Conservation (phyloP, 139 green algal species). For the Chlorella sp. region DNA sequence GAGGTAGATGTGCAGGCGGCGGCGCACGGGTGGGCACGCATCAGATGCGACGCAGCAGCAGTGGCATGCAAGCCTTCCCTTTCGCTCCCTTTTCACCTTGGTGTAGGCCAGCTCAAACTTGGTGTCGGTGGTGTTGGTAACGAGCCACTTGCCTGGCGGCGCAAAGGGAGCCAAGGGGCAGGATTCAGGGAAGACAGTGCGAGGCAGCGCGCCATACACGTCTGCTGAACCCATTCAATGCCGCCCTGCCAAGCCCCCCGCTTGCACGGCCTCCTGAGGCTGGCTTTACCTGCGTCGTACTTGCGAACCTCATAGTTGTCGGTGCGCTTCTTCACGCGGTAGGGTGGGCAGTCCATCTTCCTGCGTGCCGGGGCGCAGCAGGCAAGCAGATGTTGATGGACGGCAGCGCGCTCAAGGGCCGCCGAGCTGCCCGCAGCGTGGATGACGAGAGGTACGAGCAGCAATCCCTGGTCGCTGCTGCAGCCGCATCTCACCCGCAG, state of each 20-base stretch:
- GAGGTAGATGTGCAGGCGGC: background rate
- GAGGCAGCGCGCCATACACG: background rate
- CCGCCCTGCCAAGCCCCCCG: background rate
- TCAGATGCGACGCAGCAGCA: background rate
- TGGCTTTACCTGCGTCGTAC: slow-evolving; percentile 12
- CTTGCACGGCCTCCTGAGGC: background rate
- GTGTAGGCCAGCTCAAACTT: slow-evolving; percentile 44
- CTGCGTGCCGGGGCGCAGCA: background rate
- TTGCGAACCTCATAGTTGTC: slow-evolving; percentile 35
- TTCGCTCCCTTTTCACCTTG: slow-evolving; percentile 9
- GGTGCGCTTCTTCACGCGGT: slow-evolving; percentile 4
- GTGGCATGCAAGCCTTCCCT: too few species aligned
- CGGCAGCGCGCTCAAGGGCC: too few species aligned
- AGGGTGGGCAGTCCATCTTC: slow-evolving; percentile 36
- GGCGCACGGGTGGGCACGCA: background rate
- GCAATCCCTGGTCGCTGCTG: too few species aligned
- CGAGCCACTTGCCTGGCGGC: slow-evolving; percentile 28
- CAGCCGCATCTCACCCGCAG: background rate
- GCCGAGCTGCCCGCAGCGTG: too few species aligned
- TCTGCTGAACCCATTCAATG: too few species aligned
- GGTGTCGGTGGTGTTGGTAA: slow-evolving; percentile 20
- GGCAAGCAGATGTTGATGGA: too few species aligned
- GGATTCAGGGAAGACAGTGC: background rate
- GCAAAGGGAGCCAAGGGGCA: background rate
- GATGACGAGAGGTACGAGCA: too few species aligned